These are phyloP conservation scores for Chloris gayana DNA, from an alignment of 176 grass and related monocot species.

Conservation along the genomic window DNA sequence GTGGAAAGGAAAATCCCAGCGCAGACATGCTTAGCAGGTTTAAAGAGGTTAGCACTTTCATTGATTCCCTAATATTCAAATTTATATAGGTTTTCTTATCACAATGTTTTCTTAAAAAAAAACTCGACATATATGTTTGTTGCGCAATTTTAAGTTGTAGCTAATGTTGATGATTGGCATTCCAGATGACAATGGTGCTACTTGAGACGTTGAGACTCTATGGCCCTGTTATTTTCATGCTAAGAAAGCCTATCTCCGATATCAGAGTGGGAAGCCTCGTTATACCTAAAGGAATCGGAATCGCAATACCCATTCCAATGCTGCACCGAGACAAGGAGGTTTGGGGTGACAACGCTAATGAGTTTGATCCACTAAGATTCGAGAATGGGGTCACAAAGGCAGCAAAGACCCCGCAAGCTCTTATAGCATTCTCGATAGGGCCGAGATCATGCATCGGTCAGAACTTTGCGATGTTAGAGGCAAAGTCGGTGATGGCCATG, in stretches of 20 bases:
- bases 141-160: neutral
- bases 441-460: constrained; percentile 42
- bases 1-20: constrained; percentile 41
- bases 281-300: constrained; percentile 4
- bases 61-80: neutral
- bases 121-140: neutral
- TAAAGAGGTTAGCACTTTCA: constrained; percentile 40
- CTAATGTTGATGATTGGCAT: constrained; percentile 2
- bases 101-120: neutral
- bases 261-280: constrained; percentile 36
- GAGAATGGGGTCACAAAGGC: constrained; percentile 27
- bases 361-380: constrained; percentile 33
- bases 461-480: constrained; percentile 37
- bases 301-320: constrained; percentile 32
- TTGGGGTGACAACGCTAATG: constrained; percentile 32
- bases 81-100: neutral
- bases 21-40: constrained; percentile 52
- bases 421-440: constrained; percentile 32
- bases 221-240: neutral
- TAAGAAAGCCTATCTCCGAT: constrained; percentile 25
- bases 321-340: constrained; percentile 41
- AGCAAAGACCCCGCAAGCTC: constrained; percentile 35
- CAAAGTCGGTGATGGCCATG: constrained; percentile 31
- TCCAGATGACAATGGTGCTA: constrained; percentile 48
- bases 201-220: constrained; percentile 43